These are phyloP conservation scores for Bolboschoenoplectus hybrid DNA, from an alignment of 202 grass and related monocot genomes.

Conservation along the genomic window DNA sequence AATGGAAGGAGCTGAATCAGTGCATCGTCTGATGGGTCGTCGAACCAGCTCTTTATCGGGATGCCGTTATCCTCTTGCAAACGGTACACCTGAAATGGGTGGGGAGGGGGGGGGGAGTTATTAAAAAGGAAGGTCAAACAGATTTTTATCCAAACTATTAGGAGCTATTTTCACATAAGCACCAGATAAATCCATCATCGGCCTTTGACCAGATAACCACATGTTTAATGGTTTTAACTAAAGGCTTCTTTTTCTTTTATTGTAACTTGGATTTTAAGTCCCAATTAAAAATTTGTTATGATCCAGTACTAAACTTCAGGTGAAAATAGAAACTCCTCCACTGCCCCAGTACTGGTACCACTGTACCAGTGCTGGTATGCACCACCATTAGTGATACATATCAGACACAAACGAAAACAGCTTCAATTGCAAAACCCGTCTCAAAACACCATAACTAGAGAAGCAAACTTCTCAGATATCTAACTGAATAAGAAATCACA, in stretches of 20 bases:
- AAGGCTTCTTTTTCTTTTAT: background rate
- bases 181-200: background rate
- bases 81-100: conserved; percentile 74
- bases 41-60: conserved; percentile 99
- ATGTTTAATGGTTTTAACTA: background rate
- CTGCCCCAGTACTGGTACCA: too few relatives aligned
- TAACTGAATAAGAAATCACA: background rate
- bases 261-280: background rate
- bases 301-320: background rate
- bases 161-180: background rate
- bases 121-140: background rate
- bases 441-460: background rate
- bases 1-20: conserved; percentile 82
- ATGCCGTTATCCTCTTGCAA: conserved; percentile 98
- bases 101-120: too few relatives aligned
- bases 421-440: background rate
- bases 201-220: background rate
- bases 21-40: conserved; percentile 75
- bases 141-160: background rate
- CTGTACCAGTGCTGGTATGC: background rate
- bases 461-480: background rate
- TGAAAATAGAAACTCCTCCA: background rate
- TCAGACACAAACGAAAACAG: background rate
- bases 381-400: background rate
- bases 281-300: background rate